Conservation (phyloP, 2,329 filamentous ascomycete species). For the Fusarium sp. region DNA sequence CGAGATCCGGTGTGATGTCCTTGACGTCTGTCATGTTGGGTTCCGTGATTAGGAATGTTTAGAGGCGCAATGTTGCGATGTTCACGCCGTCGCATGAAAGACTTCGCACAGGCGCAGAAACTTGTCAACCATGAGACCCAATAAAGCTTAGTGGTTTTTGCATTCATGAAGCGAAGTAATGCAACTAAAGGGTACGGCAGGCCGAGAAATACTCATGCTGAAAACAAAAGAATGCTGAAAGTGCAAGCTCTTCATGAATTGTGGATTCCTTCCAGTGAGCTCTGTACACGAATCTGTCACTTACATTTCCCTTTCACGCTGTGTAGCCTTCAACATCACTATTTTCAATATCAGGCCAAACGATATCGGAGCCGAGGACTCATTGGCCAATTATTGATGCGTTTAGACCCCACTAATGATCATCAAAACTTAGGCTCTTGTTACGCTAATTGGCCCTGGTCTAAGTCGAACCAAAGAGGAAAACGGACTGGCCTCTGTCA, state of each 20-base stretch:
- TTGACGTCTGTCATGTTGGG: slow-evolving; percentile 53
- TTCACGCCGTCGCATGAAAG: slow-evolving; percentile 34
- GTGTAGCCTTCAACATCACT: neutral
- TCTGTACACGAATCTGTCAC: too few species aligned
- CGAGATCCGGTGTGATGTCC: slow-evolving; percentile 73
- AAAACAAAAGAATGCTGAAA: neutral
- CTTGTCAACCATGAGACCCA: slow-evolving; percentile 25
- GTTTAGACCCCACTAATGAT: neutral
- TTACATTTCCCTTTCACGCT: too few species aligned
- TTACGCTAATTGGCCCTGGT: slow-evolving; percentile 31
- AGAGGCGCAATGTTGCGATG: slow-evolving; percentile 14
- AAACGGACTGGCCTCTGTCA: slow-evolving; percentile 34
- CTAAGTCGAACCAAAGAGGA: slow-evolving; percentile 24
- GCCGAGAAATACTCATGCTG: neutral
- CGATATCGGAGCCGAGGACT: neutral
- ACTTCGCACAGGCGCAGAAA: slow-evolving; percentile 31
- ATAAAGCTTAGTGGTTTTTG: slow-evolving; percentile 18
- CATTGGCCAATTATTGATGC: slow-evolving; percentile 37
- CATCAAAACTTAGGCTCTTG: slow-evolving; percentile 3
- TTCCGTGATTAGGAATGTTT: neutral
- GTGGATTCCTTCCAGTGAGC: neutral
- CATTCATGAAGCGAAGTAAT: slow-evolving; percentile 17
- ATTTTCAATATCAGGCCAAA: neutral
- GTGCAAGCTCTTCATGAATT: neutral
- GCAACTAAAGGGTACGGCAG: neutral